A percentile compares a stretch with the other conserved stretches of the same genome.
phyloP scores from a whole-genome alignment of 1,284 basidiomycete genomes.

The Ustilago tritici region DNA sequence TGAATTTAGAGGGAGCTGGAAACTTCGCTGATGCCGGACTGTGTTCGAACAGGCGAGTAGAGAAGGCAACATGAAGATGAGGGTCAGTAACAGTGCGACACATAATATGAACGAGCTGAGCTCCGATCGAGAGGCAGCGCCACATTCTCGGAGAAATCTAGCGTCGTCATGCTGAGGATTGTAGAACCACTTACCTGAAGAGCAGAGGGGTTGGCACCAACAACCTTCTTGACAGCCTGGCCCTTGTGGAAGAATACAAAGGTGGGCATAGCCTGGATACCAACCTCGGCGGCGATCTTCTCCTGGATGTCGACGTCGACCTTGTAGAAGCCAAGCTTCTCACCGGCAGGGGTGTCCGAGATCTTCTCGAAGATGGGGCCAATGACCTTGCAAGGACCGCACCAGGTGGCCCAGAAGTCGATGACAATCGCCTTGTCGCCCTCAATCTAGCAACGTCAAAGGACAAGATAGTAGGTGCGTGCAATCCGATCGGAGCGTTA shows the following conservation, averaged over 20 bases:
- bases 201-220: slow-evolving; percentile 76
- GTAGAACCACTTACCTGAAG: slow-evolving; percentile 71
- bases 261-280: slow-evolving; percentile 84
- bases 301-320: slow-evolving; percentile 72
- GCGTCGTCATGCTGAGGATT: not conserved
- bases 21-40: slow-evolving; percentile 46
- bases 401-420: slow-evolving; percentile 70
- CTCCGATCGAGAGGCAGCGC: not conserved
- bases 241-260: slow-evolving; percentile 81
- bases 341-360: slow-evolving; percentile 67
- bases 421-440: slow-evolving; percentile 72
- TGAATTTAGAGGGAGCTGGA: slow-evolving; percentile 16
- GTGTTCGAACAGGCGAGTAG: not conserved
- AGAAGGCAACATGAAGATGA: not conserved
- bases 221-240: slow-evolving; percentile 75
- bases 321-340: slow-evolving; percentile 79
- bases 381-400: slow-evolving; percentile 78
- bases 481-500: too few relatives aligned
- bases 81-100: slow-evolving; percentile 10
- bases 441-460: slow-evolving; percentile 70
- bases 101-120: not conserved
- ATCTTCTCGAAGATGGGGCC: slow-evolving; percentile 83
- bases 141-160: not conserved
- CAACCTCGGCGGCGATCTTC: slow-evolving; percentile 76
- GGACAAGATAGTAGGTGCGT: not conserved